Conservation (phyloP, 1,284 basidiomycete species). For the Tremellales sp. region DNA sequence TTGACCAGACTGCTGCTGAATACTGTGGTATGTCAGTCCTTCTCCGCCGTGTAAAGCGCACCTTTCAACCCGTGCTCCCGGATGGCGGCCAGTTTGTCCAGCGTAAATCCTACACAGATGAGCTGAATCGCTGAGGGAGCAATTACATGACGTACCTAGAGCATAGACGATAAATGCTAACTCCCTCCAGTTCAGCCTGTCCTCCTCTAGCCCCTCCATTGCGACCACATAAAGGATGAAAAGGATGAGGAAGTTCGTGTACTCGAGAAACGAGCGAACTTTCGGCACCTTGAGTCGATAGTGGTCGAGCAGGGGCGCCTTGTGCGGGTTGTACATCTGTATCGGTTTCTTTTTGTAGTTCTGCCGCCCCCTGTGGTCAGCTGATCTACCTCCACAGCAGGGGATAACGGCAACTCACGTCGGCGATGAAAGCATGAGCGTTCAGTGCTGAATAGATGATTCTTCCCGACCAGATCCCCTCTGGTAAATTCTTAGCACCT, state of each 20-base stretch:
- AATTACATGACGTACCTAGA: conserved; percentile 52
- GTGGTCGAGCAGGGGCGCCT: conserved; percentile 86
- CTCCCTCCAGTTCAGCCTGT: conserved; percentile 64
- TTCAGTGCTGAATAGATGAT: conserved; percentile 86
- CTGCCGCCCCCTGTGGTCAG: conserved; percentile 48
- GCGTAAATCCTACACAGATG: conserved; percentile 56
- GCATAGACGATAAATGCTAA: conserved; percentile 76
- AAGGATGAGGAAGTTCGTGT: conserved; percentile 72
- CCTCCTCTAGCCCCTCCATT: conserved; percentile 65
- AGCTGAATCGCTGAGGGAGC: not conserved
- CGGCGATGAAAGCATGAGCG: conserved; percentile 77
- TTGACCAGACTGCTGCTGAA: conserved; percentile 53
- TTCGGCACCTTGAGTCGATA: conserved; percentile 92
- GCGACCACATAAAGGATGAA: conserved; percentile 80
- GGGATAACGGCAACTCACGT: conserved; percentile 54
- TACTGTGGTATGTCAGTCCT: conserved; percentile 26
- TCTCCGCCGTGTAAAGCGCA: conserved; percentile 21
- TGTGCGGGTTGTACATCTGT: conserved; percentile 90
- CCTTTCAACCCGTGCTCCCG: conserved; percentile 84
- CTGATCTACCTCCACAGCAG: not conserved
- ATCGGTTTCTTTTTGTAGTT: conserved; percentile 89
- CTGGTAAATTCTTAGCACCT: conserved; percentile 23
- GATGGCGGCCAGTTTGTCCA: conserved; percentile 90
- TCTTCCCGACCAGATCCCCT: conserved; percentile 59
- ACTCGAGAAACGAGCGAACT: conserved; percentile 83